These are phyloP conservation scores for Colletotrichum limetticola DNA, from an alignment of 2,329 filamentous ascomycete species.

Conservation along the genomic window DNA sequence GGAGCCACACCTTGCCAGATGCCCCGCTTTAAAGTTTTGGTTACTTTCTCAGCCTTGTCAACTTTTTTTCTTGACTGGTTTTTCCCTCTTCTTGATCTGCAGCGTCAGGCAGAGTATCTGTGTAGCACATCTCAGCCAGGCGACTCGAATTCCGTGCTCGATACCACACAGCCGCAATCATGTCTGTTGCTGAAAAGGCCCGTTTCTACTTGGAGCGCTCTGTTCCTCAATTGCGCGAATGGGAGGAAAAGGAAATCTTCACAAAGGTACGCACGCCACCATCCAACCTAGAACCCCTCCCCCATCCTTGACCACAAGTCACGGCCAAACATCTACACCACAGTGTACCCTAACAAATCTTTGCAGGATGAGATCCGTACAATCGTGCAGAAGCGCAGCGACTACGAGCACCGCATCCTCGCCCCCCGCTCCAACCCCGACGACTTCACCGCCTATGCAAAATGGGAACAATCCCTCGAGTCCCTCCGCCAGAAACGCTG, in stretches of 20 bases:
- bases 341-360: background rate
- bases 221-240: conserved; percentile 91
- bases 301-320: conserved; percentile 32
- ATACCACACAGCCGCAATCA: background rate
- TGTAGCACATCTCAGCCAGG: background rate
- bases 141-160: background rate
- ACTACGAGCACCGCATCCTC: conserved; percentile 92
- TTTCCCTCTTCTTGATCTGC: conserved; percentile 9
- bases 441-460: conserved; percentile 87
- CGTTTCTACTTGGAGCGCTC: conserved; percentile 94
- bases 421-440: conserved; percentile 79
- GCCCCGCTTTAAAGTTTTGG: conserved; percentile 26
- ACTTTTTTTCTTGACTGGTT: conserved; percentile 35
- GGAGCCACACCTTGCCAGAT: background rate
- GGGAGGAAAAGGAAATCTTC: conserved; percentile 93
- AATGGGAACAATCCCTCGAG: conserved; percentile 77
- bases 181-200: conserved; percentile 83
- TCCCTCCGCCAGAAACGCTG: conserved; percentile 84
- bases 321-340: conserved; percentile 11
- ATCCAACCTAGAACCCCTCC: too few relatives aligned
- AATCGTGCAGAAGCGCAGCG: conserved; percentile 89
- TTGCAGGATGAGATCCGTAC: conserved; percentile 85
- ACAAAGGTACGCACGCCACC: conserved; percentile 65
- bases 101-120: background rate
- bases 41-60: conserved; percentile 34